Evolutionary conservation across 2,329 filamentous ascomycete genomes (phyloP), one percentile per base, ranked within the genome.

Genomic region (Microthyrium microscopicum): DNA sequence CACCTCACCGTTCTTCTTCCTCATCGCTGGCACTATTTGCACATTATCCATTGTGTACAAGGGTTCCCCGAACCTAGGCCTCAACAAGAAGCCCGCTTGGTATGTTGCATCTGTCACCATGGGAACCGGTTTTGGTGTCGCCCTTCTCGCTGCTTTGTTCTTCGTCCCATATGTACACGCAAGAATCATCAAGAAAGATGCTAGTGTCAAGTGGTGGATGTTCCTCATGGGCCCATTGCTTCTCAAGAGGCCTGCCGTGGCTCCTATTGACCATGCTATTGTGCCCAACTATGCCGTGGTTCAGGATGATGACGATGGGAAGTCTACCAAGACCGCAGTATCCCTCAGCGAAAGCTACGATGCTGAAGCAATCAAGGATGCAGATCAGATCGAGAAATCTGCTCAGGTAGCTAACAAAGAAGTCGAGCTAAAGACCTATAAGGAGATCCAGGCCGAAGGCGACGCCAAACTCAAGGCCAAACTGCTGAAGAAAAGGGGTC

Each of bases 1-100:
- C 57, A 75, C 68, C 33, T 73, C 76, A 2, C 79, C 78, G 7
- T 84, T 75, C 60, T 84, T 84, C 65, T 69, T 83, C 36, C 68
- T 84, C 38, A 76, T 78, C 36, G 75, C 65, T 35, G 80, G 75
- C 13, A 33, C 30, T 38, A 57, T 84, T 46, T 81, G 77, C 57
- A 78, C 77, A 0, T 63, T 85, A 4, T 46, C 55, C 13, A 54
- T 56, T 30, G 54, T 64, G 35, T 58, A 54, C 52, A 55, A 61
- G 46, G 60, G 60, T 25, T 58, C 56, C 22, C 55, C 56, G 20
- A 48, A 43, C 33, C 55, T 72, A 39, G 56, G 58, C 7, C 55
- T 74, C 22, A 62, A 53, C 26, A 34, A 39, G 20, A 34, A 34
- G 31, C 55, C 52, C 5, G 41, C 43, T 18, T 50, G 46, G 19